Evolutionary conservation across 2,329 filamentous ascomycete species (phyloP), one percentile per base, ranked within the genome.

Genomic region (Westerdykella sp.): DNA sequence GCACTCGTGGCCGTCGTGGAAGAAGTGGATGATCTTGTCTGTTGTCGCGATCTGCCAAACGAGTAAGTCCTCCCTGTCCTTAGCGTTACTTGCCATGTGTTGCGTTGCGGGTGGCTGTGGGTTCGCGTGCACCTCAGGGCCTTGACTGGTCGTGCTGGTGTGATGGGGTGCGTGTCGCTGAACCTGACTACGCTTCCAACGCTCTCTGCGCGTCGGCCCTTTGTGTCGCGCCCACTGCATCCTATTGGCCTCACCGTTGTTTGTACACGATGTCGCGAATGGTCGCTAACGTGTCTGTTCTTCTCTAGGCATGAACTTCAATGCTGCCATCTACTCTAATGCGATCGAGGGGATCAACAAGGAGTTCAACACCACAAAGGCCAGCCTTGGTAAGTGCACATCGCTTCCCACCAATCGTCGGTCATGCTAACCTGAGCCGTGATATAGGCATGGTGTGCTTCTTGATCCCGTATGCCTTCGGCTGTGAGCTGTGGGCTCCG

Each of bases 401-500:
- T 38, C 18, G 36, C 13, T 38, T 15, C 6, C 10, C 13, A 22
- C 18, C 10, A 6, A 2, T 23, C 6, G 22, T 78, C 47, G 69
- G 70, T 31, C 81, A 85, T 62, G 79, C 75, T 35, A 13, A 35
- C 32, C n/a, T 3, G 32, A 6, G 3, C 6, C 18, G 18, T 21
- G 18, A 3, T 6, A 28, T 15, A 35, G 87, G 86, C 57, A 84
- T 85, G 53, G 82, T 85, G 70, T 80, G 88, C 51, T 93, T 90
- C 69, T 69, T 93, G 37, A 76, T 93, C 35, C 64, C 82, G 1
- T 93, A 93, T 60, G 87, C 85, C 23, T 88, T 93, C 59, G 87
- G 87, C 18, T 93, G 87, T 62, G 87, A 93, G 64, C 74, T 91
- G 0, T 93, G 87, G 87, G 87, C 87, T 0, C 87, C 25, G 53